A percentile compares a stretch with the other conserved stretches of the same genome.
Evolutionary conservation across 306 rosid genomes (phyloP).

Genomic region (Glycine latifolia): DNA sequence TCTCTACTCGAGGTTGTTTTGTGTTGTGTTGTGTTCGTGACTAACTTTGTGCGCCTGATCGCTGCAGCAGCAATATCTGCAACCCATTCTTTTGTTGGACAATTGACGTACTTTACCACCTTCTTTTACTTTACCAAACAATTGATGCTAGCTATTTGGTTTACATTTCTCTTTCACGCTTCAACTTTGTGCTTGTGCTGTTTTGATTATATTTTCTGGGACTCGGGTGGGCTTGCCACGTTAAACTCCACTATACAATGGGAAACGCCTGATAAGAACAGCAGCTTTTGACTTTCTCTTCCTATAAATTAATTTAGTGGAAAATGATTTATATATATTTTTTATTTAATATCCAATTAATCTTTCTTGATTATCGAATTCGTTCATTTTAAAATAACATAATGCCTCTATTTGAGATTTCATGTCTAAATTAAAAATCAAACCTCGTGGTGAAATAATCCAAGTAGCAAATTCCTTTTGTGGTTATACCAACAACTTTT

Average conservation of each 20-base stretch:
- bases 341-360: no score
- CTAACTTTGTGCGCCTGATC: conserved; percentile 49
- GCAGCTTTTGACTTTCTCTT: not conserved
- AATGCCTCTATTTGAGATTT: no score
- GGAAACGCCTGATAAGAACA: not conserved
- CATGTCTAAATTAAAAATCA: no score
- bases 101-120: not conserved
- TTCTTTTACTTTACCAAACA: conserved; percentile 5
- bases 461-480: no score
- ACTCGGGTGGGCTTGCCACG: not conserved
- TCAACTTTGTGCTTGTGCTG: not conserved
- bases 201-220: not conserved
- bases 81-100: conserved; percentile 36
- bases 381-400: no score
- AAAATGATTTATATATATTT: no score
- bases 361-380: no score
- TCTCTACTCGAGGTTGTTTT: conserved; percentile 13
- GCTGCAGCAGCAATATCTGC: conserved; percentile 34
- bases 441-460: no score
- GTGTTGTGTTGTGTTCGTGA: not conserved
- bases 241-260: not conserved
- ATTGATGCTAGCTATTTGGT: conserved; percentile 19
- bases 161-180: conserved; percentile 1
- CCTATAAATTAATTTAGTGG: no score
- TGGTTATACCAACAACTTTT: no score